phyloP scores from a whole-genome alignment of 805 yeast genomes.

The Kockiozyma suomiensis region DNA sequence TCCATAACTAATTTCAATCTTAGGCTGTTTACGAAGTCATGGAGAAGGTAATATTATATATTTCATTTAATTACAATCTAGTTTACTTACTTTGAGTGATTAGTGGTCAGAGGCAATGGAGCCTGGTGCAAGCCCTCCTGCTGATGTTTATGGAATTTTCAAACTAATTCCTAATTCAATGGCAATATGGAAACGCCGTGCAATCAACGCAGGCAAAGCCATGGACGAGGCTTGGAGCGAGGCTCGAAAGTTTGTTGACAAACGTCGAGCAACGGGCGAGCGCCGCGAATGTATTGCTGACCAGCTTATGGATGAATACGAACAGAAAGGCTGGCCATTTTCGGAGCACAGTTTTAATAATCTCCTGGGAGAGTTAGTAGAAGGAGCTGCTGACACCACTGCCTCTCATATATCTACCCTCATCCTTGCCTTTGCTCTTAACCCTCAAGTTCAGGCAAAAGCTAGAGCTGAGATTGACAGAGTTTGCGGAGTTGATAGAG shows the following conservation, averaged over 20 bases:
- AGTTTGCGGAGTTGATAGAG: constrained; percentile 2
- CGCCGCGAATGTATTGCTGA: neutral
- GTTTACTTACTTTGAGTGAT: neutral
- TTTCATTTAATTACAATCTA: no score
- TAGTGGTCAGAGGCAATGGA: neutral
- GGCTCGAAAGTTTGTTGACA: neutral
- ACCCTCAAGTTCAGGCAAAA: neutral
- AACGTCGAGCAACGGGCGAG: neutral
- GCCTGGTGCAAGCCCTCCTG: neutral
- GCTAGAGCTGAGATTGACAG: constrained; percentile 4
- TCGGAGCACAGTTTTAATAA: neutral
- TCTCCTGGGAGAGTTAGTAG: neutral
- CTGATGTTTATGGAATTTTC: no score
- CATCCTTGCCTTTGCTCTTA: neutral
- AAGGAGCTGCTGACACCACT: constrained; percentile 2
- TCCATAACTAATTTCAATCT: no score
- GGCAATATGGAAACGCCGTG: neutral
- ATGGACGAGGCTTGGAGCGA: neutral
- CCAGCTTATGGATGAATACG: neutral
- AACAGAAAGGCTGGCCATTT: neutral
- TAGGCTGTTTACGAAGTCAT: no score
- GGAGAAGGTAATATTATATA: neutral
- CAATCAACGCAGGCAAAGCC: neutral
- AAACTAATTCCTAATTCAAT: neutral
- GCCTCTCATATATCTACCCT: neutral